phyloP scores from a whole-genome alignment of 1,139 yeast genomes.

The Suhomyces bolitotheri region DNA sequence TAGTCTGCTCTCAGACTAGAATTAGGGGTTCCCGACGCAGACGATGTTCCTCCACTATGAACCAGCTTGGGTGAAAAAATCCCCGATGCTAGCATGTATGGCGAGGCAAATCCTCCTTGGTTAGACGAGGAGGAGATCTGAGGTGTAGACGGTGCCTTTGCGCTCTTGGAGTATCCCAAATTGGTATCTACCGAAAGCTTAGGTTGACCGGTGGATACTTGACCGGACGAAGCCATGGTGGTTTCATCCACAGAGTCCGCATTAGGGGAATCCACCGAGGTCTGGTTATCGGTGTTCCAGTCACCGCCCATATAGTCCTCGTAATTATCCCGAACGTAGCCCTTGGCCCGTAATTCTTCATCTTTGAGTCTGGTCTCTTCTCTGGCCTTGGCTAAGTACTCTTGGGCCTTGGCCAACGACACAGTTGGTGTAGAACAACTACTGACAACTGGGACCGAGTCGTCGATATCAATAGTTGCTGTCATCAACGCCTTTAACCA shows the following conservation, averaged over 20 bases:
- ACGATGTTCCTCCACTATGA: constrained; percentile 17
- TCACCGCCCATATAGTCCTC: constrained; percentile 22
- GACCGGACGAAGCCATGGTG: constrained; percentile 24
- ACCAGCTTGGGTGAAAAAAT: constrained; percentile 49
- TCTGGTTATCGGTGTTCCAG: constrained; percentile 17
- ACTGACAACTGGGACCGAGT: constrained; percentile 87
- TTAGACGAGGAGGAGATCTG: constrained; percentile 22
- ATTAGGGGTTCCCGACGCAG: constrained; percentile 27
- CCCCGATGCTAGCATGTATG: constrained; percentile 61
- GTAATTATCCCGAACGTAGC: constrained; percentile 33
- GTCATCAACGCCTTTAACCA: constrained; percentile 97
- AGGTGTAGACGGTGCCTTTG: constrained; percentile 35
- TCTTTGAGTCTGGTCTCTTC: constrained; percentile 68
- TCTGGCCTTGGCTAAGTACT: constrained; percentile 76
- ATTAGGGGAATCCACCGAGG: constrained; percentile 25
- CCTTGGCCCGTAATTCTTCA: constrained; percentile 48
- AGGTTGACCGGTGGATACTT: constrained; percentile 20
- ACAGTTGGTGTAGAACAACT: constrained; percentile 95
- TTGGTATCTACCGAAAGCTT: constrained; percentile 39
- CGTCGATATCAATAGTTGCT: constrained; percentile 95
- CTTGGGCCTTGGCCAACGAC: constrained; percentile 82
- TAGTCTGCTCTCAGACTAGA: constrained; percentile 17
- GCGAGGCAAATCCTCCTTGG: constrained; percentile 55
- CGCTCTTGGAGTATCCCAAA: constrained; percentile 12
- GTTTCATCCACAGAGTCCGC: constrained; percentile 38